Evolutionary conservation across 2,329 filamentous ascomycete genomes (phyloP), one percentile per base, ranked within the genome.

Genomic region (Colletotrichum brevisporum): DNA sequence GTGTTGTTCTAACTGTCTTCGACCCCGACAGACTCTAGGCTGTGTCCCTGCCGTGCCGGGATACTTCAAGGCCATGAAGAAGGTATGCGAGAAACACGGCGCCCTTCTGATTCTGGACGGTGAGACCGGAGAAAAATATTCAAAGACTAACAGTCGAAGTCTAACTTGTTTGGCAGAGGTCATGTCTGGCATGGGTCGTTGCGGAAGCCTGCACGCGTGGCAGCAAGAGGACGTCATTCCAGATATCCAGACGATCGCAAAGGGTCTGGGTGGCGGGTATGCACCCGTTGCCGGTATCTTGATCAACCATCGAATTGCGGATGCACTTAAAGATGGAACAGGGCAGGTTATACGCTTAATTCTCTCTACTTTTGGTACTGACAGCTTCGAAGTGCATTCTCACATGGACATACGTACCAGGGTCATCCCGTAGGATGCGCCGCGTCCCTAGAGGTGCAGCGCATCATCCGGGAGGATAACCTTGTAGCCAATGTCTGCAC

Each of bases 101-200:
- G 89, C 91, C 0, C 85, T 96, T 0, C 83, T 96, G n/a, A 91
- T 95, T 53, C 80, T 95, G 0, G 94, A 96, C 74, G 52, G 43
- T 61, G 5, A 58, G 50, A 18, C 21, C 21, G 2, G 3, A 5
- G 1, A 1, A 0, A 26, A 4, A n/a, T 18, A 43, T 9, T 18
- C 47, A 31, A 51, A 4, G 2, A 2, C 13, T 5, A n/a, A 2
- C 2, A n/a, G 3, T 6, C 10, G 12, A 8, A 10, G 10, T 36
- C 53, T 68, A 18, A 68, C 9, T 2, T 18, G 31, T 1, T 1
- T 9, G 3, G 2, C 18, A 62, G 93, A 70, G 36, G 63, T 70
- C 3, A 70, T 70, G 63, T 70, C 56, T 2, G 67, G 67, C 15
- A 68, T 70, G 63, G 67, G 67, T 5, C 63, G 67, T 8, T 57